Evolutionary conservation across 225 moss, liverwort and hornwort genomes (phyloP).

Genomic region (Marchantia polymorpha): DNA sequence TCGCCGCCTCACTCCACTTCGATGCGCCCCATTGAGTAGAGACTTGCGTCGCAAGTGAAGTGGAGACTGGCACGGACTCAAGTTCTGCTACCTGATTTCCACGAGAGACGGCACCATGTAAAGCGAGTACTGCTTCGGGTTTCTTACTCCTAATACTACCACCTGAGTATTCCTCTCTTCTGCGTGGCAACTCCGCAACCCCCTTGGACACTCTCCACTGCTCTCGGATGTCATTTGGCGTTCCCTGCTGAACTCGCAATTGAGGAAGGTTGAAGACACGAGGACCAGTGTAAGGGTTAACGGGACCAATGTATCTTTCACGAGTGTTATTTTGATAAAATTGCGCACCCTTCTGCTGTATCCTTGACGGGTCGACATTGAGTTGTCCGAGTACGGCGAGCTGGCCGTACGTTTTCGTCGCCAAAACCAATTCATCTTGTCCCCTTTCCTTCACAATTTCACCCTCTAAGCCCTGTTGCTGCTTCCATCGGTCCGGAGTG

Average conservation of each 20-base stretch:
- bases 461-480: not conserved
- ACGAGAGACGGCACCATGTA: slow-evolving; percentile 5
- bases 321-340: slow-evolving; percentile 5
- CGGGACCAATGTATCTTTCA: slow-evolving; percentile 22
- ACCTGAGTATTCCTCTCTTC: slow-evolving; percentile 17
- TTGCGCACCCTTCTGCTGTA: slow-evolving; percentile 27
- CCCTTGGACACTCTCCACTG: slow-evolving; percentile 8
- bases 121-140: not conserved
- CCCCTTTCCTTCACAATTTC: slow-evolving; percentile 12
- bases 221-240: not conserved
- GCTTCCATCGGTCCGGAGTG: slow-evolving; percentile 8
- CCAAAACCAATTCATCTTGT: slow-evolving; percentile 9
- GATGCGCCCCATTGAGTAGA: slow-evolving; percentile 3
- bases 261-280: slow-evolving; percentile 9
- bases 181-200: slow-evolving; percentile 10
- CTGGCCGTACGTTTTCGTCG: not conserved
- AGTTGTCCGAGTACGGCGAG: not conserved
- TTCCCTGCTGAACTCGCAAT: slow-evolving; percentile 16
- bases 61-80: slow-evolving; percentile 8
- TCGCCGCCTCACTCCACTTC: slow-evolving; percentile 37
- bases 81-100: slow-evolving; percentile 20
- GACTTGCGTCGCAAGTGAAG: not conserved
- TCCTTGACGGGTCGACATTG: not conserved
- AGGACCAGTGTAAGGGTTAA: slow-evolving; percentile 5
- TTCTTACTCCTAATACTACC: not conserved